phyloP scores from a whole-genome alignment of 768 basidiomycete species.

The Dacryopinax primogenitus region DNA sequence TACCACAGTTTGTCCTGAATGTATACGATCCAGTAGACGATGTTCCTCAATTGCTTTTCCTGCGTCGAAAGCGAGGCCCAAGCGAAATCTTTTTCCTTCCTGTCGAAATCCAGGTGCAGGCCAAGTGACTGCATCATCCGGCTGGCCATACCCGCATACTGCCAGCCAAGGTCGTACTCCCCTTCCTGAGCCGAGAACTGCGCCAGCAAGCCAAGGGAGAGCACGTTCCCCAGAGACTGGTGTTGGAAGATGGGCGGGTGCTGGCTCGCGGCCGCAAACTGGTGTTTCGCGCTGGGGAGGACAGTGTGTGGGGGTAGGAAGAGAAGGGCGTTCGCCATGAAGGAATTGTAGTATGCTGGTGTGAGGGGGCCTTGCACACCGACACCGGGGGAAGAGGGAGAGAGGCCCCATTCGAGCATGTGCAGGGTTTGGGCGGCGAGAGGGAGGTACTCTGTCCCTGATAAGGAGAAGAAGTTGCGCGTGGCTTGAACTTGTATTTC shows the following conservation, averaged over 20 bases:
- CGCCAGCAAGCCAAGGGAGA: background rate
- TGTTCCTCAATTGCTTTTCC: background rate
- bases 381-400: background rate
- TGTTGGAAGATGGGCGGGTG: background rate
- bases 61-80: background rate
- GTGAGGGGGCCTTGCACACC: background rate
- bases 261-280: background rate
- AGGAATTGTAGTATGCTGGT: background rate
- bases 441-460: background rate
- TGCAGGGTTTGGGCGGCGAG: background rate
- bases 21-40: conserved; percentile 4
- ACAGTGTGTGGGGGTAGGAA: background rate
- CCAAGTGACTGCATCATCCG: conserved; percentile 7
- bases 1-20: conserved; percentile 7
- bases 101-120: background rate
- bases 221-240: background rate
- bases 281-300: background rate
- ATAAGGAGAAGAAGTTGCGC: background rate
- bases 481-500: background rate
- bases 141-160: background rate
- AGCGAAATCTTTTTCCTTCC: background rate
- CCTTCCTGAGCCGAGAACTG: background rate
- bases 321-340: background rate
- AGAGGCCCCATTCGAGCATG: background rate
- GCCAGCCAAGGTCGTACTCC: background rate